phyloP scores from a whole-genome alignment of 768 basidiomycete species.

The Podaxis sp. region DNA sequence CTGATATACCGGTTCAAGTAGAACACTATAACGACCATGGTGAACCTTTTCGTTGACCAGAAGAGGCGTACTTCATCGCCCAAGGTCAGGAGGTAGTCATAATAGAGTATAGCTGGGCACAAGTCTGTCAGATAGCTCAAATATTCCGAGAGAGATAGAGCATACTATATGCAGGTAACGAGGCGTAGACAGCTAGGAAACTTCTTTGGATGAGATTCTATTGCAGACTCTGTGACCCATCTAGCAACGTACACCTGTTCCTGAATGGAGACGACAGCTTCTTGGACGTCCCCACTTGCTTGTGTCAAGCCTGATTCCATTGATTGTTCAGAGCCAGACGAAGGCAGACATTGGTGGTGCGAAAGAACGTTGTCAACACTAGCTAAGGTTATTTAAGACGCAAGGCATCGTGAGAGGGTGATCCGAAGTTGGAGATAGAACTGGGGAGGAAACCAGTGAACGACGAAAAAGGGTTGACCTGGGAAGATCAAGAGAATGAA shows the following conservation, averaged over 20 bases:
- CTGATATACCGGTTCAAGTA: slow-evolving; percentile 43
- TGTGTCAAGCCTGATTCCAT: neutral
- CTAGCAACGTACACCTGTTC: slow-evolving; percentile 1
- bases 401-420: neutral
- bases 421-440: neutral
- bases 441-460: neutral
- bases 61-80: slow-evolving; percentile 39
- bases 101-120: slow-evolving; percentile 37
- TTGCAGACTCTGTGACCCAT: neutral
- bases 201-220: neutral
- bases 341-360: neutral
- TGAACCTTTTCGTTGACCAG: slow-evolving; percentile 35
- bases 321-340: neutral
- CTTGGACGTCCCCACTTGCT: neutral
- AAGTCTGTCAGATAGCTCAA: neutral
- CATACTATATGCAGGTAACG: slow-evolving; percentile 6
- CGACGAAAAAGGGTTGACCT: neutral
- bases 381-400: neutral
- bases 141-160: neutral
- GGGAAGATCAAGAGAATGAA: neutral
- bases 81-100: slow-evolving; percentile 51
- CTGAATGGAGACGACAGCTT: neutral
- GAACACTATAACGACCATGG: slow-evolving; percentile 38
- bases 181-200: neutral
- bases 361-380: neutral